These are phyloP conservation scores for Cladophialophora bantiana DNA, from an alignment of 2,329 filamentous ascomycete species.

Conservation along the genomic window DNA sequence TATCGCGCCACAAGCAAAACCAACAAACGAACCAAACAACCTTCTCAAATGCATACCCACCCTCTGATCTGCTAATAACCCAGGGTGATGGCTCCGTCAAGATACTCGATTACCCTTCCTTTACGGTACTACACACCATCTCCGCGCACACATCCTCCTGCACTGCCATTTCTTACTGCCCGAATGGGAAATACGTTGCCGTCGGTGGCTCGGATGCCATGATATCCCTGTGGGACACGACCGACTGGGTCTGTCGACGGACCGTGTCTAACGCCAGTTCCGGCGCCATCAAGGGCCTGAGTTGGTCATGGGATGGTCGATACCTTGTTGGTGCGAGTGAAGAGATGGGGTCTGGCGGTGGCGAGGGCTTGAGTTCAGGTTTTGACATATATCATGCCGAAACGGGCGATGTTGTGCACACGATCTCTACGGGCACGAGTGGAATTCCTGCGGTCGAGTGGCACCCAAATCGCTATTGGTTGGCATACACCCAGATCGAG, in stretches of 20 bases:
- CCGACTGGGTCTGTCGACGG: slow-evolving; percentile 58
- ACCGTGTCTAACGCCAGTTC: slow-evolving; percentile 55
- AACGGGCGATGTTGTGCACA: slow-evolving; percentile 57
- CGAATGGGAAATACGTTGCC: slow-evolving; percentile 57
- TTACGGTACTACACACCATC: slow-evolving; percentile 53
- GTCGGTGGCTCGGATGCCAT: slow-evolving; percentile 58
- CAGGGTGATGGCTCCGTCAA: slow-evolving; percentile 59
- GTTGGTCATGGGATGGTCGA: slow-evolving; percentile 59
- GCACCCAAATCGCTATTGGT: slow-evolving; percentile 59
- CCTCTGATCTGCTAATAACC: slow-evolving; percentile 60
- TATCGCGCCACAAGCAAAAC: slow-evolving; percentile 53
- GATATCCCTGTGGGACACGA: slow-evolving; percentile 60
- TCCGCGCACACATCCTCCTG: slow-evolving; percentile 59
- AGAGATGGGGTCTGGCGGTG: slow-evolving; percentile 52
- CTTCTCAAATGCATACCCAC: slow-evolving; percentile 55
- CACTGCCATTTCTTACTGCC: slow-evolving; percentile 54
- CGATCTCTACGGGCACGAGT: slow-evolving; percentile 50
- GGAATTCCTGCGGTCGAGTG: slow-evolving; percentile 57
- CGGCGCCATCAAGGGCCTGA: slow-evolving; percentile 55
- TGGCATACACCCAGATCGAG: slow-evolving; percentile 57
- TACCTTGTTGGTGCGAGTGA: slow-evolving; percentile 58
- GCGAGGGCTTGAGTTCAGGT: slow-evolving; percentile 44
- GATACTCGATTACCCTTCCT: slow-evolving; percentile 56
- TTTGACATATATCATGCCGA: slow-evolving; percentile 60
- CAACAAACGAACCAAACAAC: slow-evolving; percentile 58